These are phyloP conservation scores for Pezizomycotina sp. DNA, from an alignment of 2,329 filamentous ascomycete species.

Conservation along the genomic window DNA sequence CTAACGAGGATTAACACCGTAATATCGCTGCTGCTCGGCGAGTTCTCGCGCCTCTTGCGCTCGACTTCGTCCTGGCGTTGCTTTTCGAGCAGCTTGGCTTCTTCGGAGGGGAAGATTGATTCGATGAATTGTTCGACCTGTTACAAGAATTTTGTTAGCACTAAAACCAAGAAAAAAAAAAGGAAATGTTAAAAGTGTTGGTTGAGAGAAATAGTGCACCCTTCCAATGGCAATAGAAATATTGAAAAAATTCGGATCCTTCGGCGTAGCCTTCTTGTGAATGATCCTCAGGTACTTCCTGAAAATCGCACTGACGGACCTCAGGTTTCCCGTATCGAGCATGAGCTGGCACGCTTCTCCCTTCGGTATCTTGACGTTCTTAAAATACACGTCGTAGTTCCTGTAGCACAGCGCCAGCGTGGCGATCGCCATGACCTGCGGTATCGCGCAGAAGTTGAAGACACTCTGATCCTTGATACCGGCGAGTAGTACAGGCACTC, in stretches of 20 bases:
- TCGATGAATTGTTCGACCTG: slow-evolving; percentile 76
- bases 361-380: slow-evolving; percentile 91
- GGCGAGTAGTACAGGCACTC: slow-evolving; percentile 97
- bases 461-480: slow-evolving; percentile 89
- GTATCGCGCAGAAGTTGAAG: slow-evolving; percentile 97
- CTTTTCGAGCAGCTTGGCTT: slow-evolving; percentile 32
- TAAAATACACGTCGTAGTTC: slow-evolving; percentile 70
- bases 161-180: slow-evolving; percentile 9
- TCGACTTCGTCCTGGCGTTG: slow-evolving; percentile 29
- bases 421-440: slow-evolving; percentile 92
- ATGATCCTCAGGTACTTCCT: slow-evolving; percentile 61
- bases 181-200: slow-evolving; percentile 2
- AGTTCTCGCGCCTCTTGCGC: slow-evolving; percentile 34
- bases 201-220: slow-evolving; percentile 35
- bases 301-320: slow-evolving; percentile 67
- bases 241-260: slow-evolving; percentile 78
- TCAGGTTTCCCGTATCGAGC: slow-evolving; percentile 79
- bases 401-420: slow-evolving; percentile 84
- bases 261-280: slow-evolving; percentile 82
- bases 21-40: slow-evolving; percentile 39
- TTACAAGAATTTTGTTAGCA: slow-evolving; percentile 4
- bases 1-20: slow-evolving; percentile 51
- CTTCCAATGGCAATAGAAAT: slow-evolving; percentile 83
- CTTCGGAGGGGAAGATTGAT: slow-evolving; percentile 65
- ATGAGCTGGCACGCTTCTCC: slow-evolving; percentile 83